Evolutionary conservation across 2,329 filamentous ascomycete species (phyloP), one percentile per base, ranked within the genome.

Genomic region (Clonostachys rosea): DNA sequence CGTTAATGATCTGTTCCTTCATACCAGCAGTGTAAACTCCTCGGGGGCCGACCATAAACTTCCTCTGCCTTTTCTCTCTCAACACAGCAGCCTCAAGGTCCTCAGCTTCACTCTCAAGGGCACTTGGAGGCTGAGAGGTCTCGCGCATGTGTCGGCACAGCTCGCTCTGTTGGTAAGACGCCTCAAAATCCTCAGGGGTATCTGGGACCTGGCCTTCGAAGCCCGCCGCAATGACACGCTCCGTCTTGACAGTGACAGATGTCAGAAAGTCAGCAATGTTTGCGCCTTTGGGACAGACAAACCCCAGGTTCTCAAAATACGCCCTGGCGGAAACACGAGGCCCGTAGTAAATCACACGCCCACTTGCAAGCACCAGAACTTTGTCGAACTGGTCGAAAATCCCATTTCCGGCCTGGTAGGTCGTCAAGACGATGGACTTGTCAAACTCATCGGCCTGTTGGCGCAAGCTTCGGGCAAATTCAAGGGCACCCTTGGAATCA

Each of bases 201-300:
- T 78, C 81, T 0, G 84, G 84, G 0, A 81, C 76, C 5, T 70
- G 76, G 3, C 67, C 69, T 56, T 85, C 79, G 45, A 71, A 74
- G 6, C 79, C 79, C 8, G 73, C 65, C n/a, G 76, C 71, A 59
- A 84, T 80, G 33, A 74, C 69, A 20, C 84, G 73, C 55, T 86
- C 83, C 3, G 76, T 76, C 4, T 76, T 74, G 51, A 87, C 83
- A 2, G 83, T 86, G 8, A 87, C 71, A 0, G 81, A 81, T 3
- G 84, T 87, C 36, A 88, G 64, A 64, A 87, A 88, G 58, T 88
- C 85, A 6, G 84, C 81, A 2, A 82, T 81, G 5, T 83, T 87
- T 49, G 80, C 61, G 14, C 68, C 59, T 1, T 57, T 52, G n/a
- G 61, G 60, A 35, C 62, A 81, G 43, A 79, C 57, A 60, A 84